These are phyloP conservation scores for Moesziomyces sp. DNA, from an alignment of 1,284 basidiomycete genomes.

Conservation along the genomic window DNA sequence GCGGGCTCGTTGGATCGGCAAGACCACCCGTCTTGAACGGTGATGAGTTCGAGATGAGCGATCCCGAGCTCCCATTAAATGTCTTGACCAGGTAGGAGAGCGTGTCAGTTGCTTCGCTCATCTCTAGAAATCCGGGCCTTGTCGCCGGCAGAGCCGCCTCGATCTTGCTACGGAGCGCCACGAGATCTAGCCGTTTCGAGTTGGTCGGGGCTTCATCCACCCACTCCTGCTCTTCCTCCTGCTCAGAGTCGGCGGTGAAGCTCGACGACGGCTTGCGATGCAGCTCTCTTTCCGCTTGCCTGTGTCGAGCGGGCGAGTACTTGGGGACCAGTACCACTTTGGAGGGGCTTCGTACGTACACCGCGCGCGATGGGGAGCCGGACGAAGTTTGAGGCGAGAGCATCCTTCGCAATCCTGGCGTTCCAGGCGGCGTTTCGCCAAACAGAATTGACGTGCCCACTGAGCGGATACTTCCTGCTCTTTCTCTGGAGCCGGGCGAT, in stretches of 20 bases:
- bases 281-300: not conserved
- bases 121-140: slow-evolving; percentile 39
- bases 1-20: slow-evolving; percentile 3
- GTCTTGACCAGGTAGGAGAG: slow-evolving; percentile 30
- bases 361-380: slow-evolving; percentile 8
- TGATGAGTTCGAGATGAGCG: slow-evolving; percentile 18
- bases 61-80: slow-evolving; percentile 21
- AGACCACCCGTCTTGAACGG: slow-evolving; percentile 16
- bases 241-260: slow-evolving; percentile 14
- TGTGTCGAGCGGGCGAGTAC: slow-evolving; percentile 16
- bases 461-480: slow-evolving; percentile 31
- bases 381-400: slow-evolving; percentile 18
- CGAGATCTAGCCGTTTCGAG: not conserved
- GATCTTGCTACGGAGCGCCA: slow-evolving; percentile 5
- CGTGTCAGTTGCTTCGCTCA: slow-evolving; percentile 30
- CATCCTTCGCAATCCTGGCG: slow-evolving; percentile 22
- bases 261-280: slow-evolving; percentile 10
- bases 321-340: slow-evolving; percentile 16
- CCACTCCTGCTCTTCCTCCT: slow-evolving; percentile 28
- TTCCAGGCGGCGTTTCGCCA: slow-evolving; percentile 15
- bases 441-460: slow-evolving; percentile 44
- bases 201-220: slow-evolving; percentile 17
- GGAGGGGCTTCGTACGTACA: slow-evolving; percentile 18
- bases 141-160: slow-evolving; percentile 7
- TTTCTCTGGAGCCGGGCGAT: slow-evolving; percentile 15